Base-by-base conservation (phyloP, 2,329 filamentous ascomycete species). In the Ploettnerulaceae sp. region DNA sequence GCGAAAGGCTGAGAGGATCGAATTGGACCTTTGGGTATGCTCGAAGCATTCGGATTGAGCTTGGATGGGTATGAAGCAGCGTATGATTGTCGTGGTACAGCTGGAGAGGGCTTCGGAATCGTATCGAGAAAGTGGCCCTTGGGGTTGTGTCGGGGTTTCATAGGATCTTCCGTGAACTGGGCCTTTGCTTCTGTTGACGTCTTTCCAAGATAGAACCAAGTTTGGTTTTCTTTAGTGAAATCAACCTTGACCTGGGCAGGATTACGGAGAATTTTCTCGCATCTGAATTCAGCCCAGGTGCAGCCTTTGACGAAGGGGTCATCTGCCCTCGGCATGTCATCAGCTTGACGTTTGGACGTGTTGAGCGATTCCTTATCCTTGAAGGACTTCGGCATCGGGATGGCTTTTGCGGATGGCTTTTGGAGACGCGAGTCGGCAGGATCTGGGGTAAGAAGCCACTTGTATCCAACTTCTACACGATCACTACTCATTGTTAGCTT, bases 181-280 rank as follows among this genome's bases (percentile, higher is more conserved):
- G 89, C 84, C 65, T 84, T 89, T 44, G 89, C 86, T 61, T 97
- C 91, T 5, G 91, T 96, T 17, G 91, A 97, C 15, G 77, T 79
- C 64, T 81, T 81, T 24, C 88, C 88, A 50, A 98, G 75, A 64
- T 96, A 97, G 68, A 89, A 79, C 88, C 90, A 97, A 14, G 95
- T 66, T 62, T 87, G 83, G 51, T 91, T 78, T 12, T 82, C 74
- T 63, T 85, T 86, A 51, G 68, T 68, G 7, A 95, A 66, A 60
- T 95, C 81, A 48, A 94, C 71, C 66, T 82, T 86, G 61, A 73
- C 75, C 64, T 86, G 81, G 44, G 70, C 72, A 52, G 71, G 71
- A 57, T 84, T 85, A 52, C 61, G 62, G 41, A 74, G 69, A 32
- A 77, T 72, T 57, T 77, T 74, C 38, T 76, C 69, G 54, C 73